Conservation (phyloP, 192 early-diverging fungal species). For the Spinellus fusiger region DNA sequence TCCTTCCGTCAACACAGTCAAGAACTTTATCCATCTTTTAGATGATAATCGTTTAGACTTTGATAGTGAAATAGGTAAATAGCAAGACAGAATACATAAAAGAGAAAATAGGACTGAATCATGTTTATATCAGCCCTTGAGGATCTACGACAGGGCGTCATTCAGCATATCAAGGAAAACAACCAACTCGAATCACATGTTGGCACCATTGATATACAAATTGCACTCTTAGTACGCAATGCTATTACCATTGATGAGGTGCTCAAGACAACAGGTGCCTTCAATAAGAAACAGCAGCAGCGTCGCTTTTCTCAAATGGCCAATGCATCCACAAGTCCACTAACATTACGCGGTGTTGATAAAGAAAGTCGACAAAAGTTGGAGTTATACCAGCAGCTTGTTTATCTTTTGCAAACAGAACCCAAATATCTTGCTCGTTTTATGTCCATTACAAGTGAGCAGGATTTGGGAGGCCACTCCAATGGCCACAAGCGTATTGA, state of each 20-base stretch:
- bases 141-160: constrained; percentile 76
- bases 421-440: constrained; percentile 84
- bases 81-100: constrained; percentile 20
- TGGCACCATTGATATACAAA: constrained; percentile 91
- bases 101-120: not conserved
- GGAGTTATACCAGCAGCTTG: constrained; percentile 87
- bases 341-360: constrained; percentile 75
- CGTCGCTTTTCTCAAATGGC: constrained; percentile 40
- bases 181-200: constrained; percentile 69
- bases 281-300: constrained; percentile 37
- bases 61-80: constrained; percentile 81
- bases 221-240: constrained; percentile 93
- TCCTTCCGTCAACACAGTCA: constrained; percentile 74
- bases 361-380: constrained; percentile 75
- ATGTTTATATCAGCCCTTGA: constrained; percentile 46
- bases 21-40: constrained; percentile 82
- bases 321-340: constrained; percentile 37
- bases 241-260: constrained; percentile 95
- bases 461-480: constrained; percentile 57
- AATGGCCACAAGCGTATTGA: constrained; percentile 80
- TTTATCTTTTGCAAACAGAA: constrained; percentile 96
- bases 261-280: constrained; percentile 41
- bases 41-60: constrained; percentile 90
- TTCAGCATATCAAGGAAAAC: constrained; percentile 88
- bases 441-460: constrained; percentile 80